Evolutionary conservation across 208 protist species (phyloP).

Genomic region (Leishmania gerbilli): DNA sequence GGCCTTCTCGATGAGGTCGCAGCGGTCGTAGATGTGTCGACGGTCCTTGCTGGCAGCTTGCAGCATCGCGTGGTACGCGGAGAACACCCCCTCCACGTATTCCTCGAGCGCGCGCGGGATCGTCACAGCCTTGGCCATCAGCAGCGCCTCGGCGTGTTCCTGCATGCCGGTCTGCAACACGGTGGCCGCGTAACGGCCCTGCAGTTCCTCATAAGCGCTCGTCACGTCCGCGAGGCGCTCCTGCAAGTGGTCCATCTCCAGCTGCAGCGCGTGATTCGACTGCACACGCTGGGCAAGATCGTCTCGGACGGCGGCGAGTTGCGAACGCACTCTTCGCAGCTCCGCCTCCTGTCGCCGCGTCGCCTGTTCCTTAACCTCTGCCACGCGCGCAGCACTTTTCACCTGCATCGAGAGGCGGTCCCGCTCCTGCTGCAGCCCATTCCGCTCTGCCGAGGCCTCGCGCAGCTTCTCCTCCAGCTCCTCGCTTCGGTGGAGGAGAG

Average conservation of each 20-base stretch:
- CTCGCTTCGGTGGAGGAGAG: conserved; percentile 40
- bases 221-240: conserved; percentile 43
- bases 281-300: conserved; percentile 56
- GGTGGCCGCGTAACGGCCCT: conserved; percentile 20
- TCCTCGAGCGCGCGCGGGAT: conserved; percentile 46
- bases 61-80: conserved; percentile 38
- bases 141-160: conserved; percentile 43
- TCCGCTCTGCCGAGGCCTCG: conserved; percentile 32
- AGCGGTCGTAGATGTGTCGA: conserved; percentile 38
- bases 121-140: conserved; percentile 57
- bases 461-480: conserved; percentile 38
- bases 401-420: conserved; percentile 50
- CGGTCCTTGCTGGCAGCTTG: conserved; percentile 37
- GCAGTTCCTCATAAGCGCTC: conserved; percentile 43
- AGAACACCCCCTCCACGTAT: conserved; percentile 28
- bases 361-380: conserved; percentile 53
- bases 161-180: conserved; percentile 15
- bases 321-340: conserved; percentile 37
- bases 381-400: conserved; percentile 35
- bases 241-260: conserved; percentile 53
- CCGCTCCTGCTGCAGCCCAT: conserved; percentile 41
- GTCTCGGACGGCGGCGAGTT: conserved; percentile 45
- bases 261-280: conserved; percentile 39
- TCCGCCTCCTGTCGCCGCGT: conserved; percentile 49
- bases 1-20: conserved; percentile 53